Conservation (phyloP, 1,139 yeast genomes). For the Pichia sp. region DNA sequence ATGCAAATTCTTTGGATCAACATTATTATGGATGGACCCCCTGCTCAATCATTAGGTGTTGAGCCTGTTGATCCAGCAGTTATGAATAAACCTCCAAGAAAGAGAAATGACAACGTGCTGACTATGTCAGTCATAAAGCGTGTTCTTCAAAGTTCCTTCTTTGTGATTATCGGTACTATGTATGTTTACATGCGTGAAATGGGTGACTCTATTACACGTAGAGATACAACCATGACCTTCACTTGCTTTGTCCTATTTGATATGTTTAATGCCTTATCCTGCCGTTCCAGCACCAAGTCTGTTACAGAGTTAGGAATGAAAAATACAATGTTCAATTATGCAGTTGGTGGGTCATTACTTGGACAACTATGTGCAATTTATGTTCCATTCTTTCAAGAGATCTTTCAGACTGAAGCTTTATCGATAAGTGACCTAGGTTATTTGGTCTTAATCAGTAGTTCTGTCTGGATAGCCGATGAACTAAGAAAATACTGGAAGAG, state of each 20-base stretch:
- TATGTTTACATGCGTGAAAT: slow-evolving; percentile 79
- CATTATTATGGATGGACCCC: slow-evolving; percentile 98
- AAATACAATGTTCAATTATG: slow-evolving; percentile 86
- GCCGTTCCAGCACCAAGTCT: slow-evolving; percentile 81
- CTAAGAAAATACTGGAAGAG: slow-evolving; percentile 45
- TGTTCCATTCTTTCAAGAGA: slow-evolving; percentile 80
- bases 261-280: slow-evolving; percentile 90
- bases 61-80: slow-evolving; percentile 95
- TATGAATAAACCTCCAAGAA: slow-evolving; percentile 90
- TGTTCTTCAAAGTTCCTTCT: slow-evolving; percentile 63
- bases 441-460: slow-evolving; percentile 57
- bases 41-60: slow-evolving; percentile 95
- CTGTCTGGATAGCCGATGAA: slow-evolving; percentile 85
- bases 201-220: slow-evolving; percentile 77
- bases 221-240: slow-evolving; percentile 98
- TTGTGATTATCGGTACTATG: slow-evolving; percentile 75
- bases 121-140: slow-evolving; percentile 62
- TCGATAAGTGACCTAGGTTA: slow-evolving; percentile 58
- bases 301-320: slow-evolving; percentile 70
- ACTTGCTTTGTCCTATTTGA: slow-evolving; percentile 93
- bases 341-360: slow-evolving; percentile 79
- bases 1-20: slow-evolving; percentile 98
- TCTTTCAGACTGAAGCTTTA: slow-evolving; percentile 92
- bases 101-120: slow-evolving; percentile 73
- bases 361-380: slow-evolving; percentile 95